These are phyloP conservation scores for Candida namnaoensis DNA, from an alignment of 805 yeast genomes.

Conservation along the genomic window DNA sequence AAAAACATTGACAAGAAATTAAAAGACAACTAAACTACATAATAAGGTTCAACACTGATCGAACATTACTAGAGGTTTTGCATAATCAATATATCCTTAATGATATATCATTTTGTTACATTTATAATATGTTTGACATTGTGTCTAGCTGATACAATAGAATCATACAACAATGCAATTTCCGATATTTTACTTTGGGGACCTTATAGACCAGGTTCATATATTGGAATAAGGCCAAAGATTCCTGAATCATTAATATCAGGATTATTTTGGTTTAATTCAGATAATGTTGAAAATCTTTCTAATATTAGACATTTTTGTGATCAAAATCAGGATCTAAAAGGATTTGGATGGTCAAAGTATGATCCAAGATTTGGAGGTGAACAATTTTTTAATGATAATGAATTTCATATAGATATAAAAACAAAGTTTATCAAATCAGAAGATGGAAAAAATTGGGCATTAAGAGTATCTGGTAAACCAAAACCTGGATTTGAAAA, in stretches of 20 bases:
- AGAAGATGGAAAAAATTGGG: conserved; percentile 68
- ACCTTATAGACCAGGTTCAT: conserved; percentile 81
- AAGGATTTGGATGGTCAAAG: conserved; percentile 74
- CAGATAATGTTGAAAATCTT: conserved; percentile 46
- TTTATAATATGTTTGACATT: too few relatives aligned
- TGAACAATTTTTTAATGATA: conserved; percentile 62
- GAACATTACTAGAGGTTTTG: too few relatives aligned
- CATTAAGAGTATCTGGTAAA: conserved; percentile 54
- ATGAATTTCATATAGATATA: conserved; percentile 50
- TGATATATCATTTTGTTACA: too few relatives aligned
- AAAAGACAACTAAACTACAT: too few relatives aligned
- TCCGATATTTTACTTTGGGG: conserved; percentile 74
- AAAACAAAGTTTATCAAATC: conserved; percentile 72
- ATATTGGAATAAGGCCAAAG: conserved; percentile 80
- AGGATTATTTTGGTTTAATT: conserved; percentile 86
- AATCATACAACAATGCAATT: conserved; percentile 23
- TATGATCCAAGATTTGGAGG: conserved; percentile 92
- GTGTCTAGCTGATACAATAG: conserved; percentile 61
- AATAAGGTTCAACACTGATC: too few relatives aligned
- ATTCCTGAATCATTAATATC: conserved; percentile 65
- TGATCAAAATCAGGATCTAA: conserved; percentile 62
- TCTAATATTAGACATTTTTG: conserved; percentile 62
- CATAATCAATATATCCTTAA: too few relatives aligned
- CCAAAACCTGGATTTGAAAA: conserved; percentile 44
- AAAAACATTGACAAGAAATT: too few relatives aligned